Conservation (phyloP, 192 early-diverging fungal species). For the Oehlia diaphana region DNA sequence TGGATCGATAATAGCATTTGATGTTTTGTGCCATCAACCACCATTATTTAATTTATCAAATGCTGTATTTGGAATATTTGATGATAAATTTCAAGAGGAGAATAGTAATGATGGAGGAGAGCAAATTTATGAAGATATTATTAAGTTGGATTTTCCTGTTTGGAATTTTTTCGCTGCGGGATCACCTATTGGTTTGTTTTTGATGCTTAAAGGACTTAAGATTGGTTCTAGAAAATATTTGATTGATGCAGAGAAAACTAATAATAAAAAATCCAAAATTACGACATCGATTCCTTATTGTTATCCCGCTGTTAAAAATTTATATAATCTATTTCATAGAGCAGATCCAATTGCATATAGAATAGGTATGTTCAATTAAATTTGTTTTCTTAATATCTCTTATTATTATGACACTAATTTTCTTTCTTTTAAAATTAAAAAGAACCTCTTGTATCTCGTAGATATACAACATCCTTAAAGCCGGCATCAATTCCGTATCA, state of each 20-base stretch:
- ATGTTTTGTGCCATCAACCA: constrained; percentile 73
- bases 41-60: constrained; percentile 28
- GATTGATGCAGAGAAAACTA: background rate
- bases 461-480: constrained; percentile 54
- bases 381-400: background rate
- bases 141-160: constrained; percentile 66
- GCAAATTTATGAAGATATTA: background rate
- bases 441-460: constrained; percentile 66
- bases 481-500: constrained; percentile 76
- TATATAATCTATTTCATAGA: constrained; percentile 84
- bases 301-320: constrained; percentile 64
- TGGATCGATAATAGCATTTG: constrained; percentile 77
- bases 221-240: constrained; percentile 47
- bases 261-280: background rate
- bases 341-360: constrained; percentile 67
- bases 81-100: constrained; percentile 26
- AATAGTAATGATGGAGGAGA: background rate
- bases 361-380: constrained; percentile 5
- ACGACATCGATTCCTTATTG: constrained; percentile 39
- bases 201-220: constrained; percentile 73
- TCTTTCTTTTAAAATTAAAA: background rate
- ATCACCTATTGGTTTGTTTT: constrained; percentile 80
- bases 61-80: constrained; percentile 33
- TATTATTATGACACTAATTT: background rate
- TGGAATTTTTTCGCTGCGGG: constrained; percentile 78